Evolutionary conservation across 768 basidiomycete genomes (phyloP).

Genomic region (Suillus placidus): DNA sequence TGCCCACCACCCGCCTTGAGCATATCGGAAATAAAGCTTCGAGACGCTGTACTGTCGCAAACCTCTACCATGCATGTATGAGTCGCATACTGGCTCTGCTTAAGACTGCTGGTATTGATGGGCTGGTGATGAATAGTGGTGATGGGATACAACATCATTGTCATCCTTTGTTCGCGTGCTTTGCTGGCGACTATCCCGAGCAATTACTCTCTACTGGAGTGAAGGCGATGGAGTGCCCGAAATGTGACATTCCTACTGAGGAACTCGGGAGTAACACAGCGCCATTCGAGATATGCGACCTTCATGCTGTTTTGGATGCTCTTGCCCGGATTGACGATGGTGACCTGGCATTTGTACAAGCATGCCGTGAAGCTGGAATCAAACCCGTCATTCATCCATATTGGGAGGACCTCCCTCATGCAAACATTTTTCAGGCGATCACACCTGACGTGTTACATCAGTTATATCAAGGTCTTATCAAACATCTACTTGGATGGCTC

Average conservation of each 20-base stretch:
- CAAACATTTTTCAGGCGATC: constrained; percentile 24
- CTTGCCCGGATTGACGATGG: neutral
- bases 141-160: constrained; percentile 43
- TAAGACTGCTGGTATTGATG: constrained; percentile 28
- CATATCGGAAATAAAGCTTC: constrained; percentile 19
- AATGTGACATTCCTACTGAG: constrained; percentile 10
- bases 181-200: constrained; percentile 25
- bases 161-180: constrained; percentile 27
- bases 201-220: constrained; percentile 18
- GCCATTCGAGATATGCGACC: neutral
- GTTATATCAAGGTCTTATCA: constrained; percentile 38
- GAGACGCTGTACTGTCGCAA: constrained; percentile 28
- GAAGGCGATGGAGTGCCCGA: constrained; percentile 18
- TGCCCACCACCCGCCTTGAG: constrained; percentile 15
- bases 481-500: constrained; percentile 39
- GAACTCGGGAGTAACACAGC: constrained; percentile 3
- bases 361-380: constrained; percentile 16
- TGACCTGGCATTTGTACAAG: constrained; percentile 1
- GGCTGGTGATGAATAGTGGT: constrained; percentile 35
- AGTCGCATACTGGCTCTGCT: constrained; percentile 33
- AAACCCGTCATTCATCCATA: constrained; percentile 25
- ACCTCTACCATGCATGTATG: constrained; percentile 44
- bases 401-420: constrained; percentile 31
- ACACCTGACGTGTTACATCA: constrained; percentile 41
- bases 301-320: neutral